Conservation (phyloP, 495 filamentous ascomycete species). For the Clohesyomyces aquaticus region DNA sequence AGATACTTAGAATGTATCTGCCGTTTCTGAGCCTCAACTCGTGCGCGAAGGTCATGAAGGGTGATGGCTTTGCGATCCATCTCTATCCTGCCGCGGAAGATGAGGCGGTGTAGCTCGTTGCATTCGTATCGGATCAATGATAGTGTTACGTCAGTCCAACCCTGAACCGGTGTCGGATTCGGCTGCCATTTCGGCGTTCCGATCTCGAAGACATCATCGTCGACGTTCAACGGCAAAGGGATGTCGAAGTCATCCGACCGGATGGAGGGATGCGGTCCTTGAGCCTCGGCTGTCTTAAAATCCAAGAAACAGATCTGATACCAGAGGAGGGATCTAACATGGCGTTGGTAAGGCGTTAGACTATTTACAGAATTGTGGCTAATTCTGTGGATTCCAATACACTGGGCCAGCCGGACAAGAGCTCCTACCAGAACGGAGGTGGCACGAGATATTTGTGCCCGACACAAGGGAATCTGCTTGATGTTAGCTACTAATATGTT, state of each 20-base stretch:
- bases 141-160: slow-evolving; percentile 38
- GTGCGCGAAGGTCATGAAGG: slow-evolving; percentile 30
- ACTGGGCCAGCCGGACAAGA: slow-evolving; percentile 38
- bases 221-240: slow-evolving; percentile 36
- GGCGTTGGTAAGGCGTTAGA: slow-evolving; percentile 35
- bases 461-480: slow-evolving; percentile 36
- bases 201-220: slow-evolving; percentile 43
- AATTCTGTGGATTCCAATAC: slow-evolving; percentile 38
- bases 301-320: slow-evolving; percentile 41
- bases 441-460: slow-evolving; percentile 39
- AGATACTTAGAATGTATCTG: slow-evolving; percentile 39
- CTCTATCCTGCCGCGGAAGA: slow-evolving; percentile 39
- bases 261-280: slow-evolving; percentile 40
- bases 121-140: slow-evolving; percentile 42
- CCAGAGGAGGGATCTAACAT: slow-evolving; percentile 39
- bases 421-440: slow-evolving; percentile 40
- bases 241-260: slow-evolving; percentile 40
- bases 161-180: slow-evolving; percentile 29
- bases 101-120: slow-evolving; percentile 39
- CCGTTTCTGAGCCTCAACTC: slow-evolving; percentile 34
- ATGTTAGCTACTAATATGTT: not conserved
- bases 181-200: slow-evolving; percentile 35
- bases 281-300: slow-evolving; percentile 39
- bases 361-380: slow-evolving; percentile 29
- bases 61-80: slow-evolving; percentile 38